Percentiles rank a stretch among this genome's conserved stretches.
Conservation (phyloP, 805 yeast species). For the Zygotorulaspora sp. region DNA sequence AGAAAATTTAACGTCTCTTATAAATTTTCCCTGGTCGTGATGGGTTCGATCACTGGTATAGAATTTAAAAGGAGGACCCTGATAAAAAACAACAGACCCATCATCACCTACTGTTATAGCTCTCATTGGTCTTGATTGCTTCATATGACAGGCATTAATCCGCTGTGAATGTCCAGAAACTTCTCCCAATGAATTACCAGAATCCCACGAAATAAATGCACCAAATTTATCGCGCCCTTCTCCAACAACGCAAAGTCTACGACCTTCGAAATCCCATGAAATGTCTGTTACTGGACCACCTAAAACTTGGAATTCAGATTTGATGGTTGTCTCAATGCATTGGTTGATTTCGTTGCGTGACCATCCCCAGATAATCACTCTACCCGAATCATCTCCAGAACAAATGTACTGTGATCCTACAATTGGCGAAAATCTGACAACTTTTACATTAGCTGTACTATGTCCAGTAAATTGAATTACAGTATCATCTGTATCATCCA, state of each 20-base stretch:
- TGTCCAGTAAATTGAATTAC: slow-evolving; percentile 70
- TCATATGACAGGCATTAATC: slow-evolving; percentile 78
- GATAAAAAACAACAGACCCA: slow-evolving; percentile 72
- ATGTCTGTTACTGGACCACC: slow-evolving; percentile 77
- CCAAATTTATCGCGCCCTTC: slow-evolving; percentile 90
- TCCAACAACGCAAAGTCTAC: slow-evolving; percentile 89
- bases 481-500: slow-evolving; percentile 46
- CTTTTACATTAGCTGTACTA: slow-evolving; percentile 60
- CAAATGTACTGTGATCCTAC: slow-evolving; percentile 79
- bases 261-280: slow-evolving; percentile 88
- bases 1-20: slow-evolving; percentile 76
- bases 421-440: slow-evolving; percentile 74
- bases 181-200: slow-evolving; percentile 97
- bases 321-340: slow-evolving; percentile 47
- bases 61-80: slow-evolving; percentile 94
- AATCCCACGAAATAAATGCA: slow-evolving; percentile 86
- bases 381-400: slow-evolving; percentile 88
- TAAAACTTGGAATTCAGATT: slow-evolving; percentile 76
- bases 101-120: slow-evolving; percentile 94
- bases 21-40: slow-evolving; percentile 62
- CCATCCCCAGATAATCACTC: slow-evolving; percentile 82
- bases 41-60: slow-evolving; percentile 62
- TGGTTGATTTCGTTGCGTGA: slow-evolving; percentile 44
- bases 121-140: slow-evolving; percentile 83
- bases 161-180: slow-evolving; percentile 85